Evolutionary conservation across 805 yeast species (phyloP), one percentile per base, ranked within the genome.

Genomic region (Teunomyces aglyptinius): DNA sequence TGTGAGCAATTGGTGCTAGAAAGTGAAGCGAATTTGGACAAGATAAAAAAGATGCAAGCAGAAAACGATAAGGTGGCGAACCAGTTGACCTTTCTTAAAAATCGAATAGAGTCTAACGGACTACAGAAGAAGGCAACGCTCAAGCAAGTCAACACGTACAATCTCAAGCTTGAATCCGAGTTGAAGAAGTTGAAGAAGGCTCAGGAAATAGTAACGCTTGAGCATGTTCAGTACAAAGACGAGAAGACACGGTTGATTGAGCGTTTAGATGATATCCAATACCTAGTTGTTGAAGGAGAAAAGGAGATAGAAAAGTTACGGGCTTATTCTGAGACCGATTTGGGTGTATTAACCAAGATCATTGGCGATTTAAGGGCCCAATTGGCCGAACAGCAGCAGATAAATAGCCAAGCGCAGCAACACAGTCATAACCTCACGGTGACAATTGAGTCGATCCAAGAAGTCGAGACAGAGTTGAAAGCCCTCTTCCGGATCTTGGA

Each of bases 181-280:
- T 68, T 89, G 50, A 77, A 81, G 52, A 70, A 73, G 51, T 69
- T 86, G 49, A 85, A 83, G 50, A 75, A 70, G 40, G 63, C 76
- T 2, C 94, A 88, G 59, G 88, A 86, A 56, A 61, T 72, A 10
- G 66, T 86, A 41, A 76, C 85, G 0, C 56, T 67, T 10, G 89
- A 85, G 51, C 88, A 85, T 58, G 71, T 75, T 19, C 76, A 73
- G 38, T 87, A 87, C 64, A 85, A 82, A 63, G 65, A 73, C 13
- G 82, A 82, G 42, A 88, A 87, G 60, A 65, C 71, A n/a, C 64
- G 77, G 34, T 60, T 85, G 45, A 72, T 83, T 13, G 77, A 78
- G 40, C 77, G 80, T 46, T 62, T 85, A 6, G 89, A 86, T 53
- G 83, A 82, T 49, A 76, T 77, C 46, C 81, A 78, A 47, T 82